phyloP scores from a whole-genome alignment of 176 grass and related monocot genomes.

The Areca catechu region DNA sequence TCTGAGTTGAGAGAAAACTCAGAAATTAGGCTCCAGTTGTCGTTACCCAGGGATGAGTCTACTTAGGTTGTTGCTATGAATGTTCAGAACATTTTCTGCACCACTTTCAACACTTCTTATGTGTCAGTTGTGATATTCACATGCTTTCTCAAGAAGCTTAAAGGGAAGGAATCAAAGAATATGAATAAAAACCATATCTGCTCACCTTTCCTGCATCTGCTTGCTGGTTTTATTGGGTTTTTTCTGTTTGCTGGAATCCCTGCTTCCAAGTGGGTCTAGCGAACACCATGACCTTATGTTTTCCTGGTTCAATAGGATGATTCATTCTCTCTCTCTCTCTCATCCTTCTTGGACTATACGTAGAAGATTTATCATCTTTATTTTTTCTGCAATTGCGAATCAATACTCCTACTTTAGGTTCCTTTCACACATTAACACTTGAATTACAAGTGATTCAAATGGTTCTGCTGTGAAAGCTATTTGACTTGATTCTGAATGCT shows the following conservation, averaged over 20 bases:
- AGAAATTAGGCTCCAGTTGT: too few relatives aligned
- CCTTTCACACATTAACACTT: conserved; percentile 12
- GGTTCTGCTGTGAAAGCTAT: neutral
- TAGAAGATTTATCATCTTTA: too few relatives aligned
- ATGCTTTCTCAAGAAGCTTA: conserved; percentile 2
- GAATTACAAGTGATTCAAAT: conserved; percentile 1
- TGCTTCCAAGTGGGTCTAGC: conserved; percentile 1
- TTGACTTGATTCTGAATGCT: neutral
- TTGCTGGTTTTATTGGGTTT: neutral
- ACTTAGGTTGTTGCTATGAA: too few relatives aligned
- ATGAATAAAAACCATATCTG: conserved; percentile 1
- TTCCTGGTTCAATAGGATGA: neutral
- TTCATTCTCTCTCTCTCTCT: neutral
- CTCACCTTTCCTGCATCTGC: conserved; percentile 2
- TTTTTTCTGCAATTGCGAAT: neutral
- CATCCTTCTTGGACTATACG: too few relatives aligned
- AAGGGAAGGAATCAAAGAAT: conserved; percentile 10
- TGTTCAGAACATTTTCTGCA: too few relatives aligned
- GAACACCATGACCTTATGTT: conserved; percentile 2
- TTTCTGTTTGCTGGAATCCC: neutral
- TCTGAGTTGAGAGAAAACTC: too few relatives aligned
- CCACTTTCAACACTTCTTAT: too few relatives aligned
- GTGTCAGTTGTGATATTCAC: neutral
- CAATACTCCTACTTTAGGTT: neutral
- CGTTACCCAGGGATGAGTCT: too few relatives aligned